A percentile compares a stretch with the other conserved stretches of the same genome.
phyloP scores from a whole-genome alignment of 2,329 filamentous ascomycete genomes.

The Coniochaeta pulveracea region DNA sequence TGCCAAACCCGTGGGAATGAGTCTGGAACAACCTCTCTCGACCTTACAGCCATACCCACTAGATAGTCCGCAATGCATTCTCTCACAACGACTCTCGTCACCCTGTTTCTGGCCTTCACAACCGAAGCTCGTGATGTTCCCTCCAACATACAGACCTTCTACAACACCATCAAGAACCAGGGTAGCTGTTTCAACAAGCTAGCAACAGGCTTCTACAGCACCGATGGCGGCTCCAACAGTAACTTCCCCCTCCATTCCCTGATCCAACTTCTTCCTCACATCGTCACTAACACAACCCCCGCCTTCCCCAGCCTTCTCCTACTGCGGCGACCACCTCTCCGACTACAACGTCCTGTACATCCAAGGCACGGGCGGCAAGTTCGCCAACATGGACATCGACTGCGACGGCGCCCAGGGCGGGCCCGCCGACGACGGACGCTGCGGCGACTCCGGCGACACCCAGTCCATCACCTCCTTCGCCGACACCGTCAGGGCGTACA shows the following conservation, averaged over 20 bases:
- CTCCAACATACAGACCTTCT: constrained; percentile 16
- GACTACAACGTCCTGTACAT: constrained; percentile 29
- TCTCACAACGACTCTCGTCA: neutral
- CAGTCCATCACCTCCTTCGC: constrained; percentile 33
- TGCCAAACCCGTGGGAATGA: too few relatives aligned
- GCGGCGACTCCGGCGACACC: constrained; percentile 27
- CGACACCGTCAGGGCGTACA: constrained; percentile 21
- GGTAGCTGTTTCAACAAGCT: constrained; percentile 18
- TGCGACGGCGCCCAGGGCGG: constrained; percentile 38
- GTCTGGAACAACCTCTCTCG: too few relatives aligned
- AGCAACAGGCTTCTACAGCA: constrained; percentile 20
- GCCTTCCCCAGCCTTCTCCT: constrained; percentile 19
- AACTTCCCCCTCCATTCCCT: neutral
- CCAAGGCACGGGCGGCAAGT: constrained; percentile 23
- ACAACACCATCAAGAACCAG: constrained; percentile 17
- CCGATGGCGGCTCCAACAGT: constrained; percentile 16
- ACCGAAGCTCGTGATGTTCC: constrained; percentile 12
- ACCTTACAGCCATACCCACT: too few relatives aligned
- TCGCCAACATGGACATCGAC: constrained; percentile 47
- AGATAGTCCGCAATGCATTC: constrained; percentile 1
- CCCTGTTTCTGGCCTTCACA: constrained; percentile 2
- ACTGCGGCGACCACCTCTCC: constrained; percentile 29
- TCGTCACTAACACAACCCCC: neutral
- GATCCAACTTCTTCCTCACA: neutral
- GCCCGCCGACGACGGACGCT: constrained; percentile 27